A percentile compares a stretch with the other conserved stretches of the same genome.
Conservation (phyloP, 495 filamentous ascomycete genomes). For the Jackrogersella multiformis region DNA sequence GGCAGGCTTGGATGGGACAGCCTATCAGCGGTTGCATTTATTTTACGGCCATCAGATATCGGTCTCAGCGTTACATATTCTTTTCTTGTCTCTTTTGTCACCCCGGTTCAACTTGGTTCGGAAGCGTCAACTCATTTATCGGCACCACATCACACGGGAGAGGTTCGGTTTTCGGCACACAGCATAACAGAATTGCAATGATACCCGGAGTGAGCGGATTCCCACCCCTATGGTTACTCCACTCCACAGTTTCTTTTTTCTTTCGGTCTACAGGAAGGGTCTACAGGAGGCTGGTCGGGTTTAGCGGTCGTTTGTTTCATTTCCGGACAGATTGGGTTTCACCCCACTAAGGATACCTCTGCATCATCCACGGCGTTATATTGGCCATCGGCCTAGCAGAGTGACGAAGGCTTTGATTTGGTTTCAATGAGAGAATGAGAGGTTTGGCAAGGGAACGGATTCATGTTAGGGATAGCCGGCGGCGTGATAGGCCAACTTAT, state of each 20-base stretch:
- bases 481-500: background rate
- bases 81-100: conserved; percentile 21
- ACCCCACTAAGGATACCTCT: conserved; percentile 32
- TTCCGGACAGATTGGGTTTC: conserved; percentile 29
- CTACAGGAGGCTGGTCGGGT: conserved; percentile 14
- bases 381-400: conserved; percentile 27
- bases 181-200: conserved; percentile 48
- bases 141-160: conserved; percentile 32
- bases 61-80: conserved; percentile 25
- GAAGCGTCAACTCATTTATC: conserved; percentile 13
- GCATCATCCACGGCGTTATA: conserved; percentile 36
- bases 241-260: conserved; percentile 44
- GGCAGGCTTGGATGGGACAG: conserved; percentile 11
- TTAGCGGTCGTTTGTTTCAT: conserved; percentile 18
- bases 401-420: conserved; percentile 11
- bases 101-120: conserved; percentile 20
- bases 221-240: conserved; percentile 43
- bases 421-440: conserved; percentile 23
- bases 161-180: conserved; percentile 40
- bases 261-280: conserved; percentile 23
- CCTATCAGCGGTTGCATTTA: conserved; percentile 17
- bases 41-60: conserved; percentile 18
- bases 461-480: background rate
- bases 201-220: conserved; percentile 53
- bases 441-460: background rate